Evolutionary conservation across 192 early-diverging fungal genomes (phyloP).

Genomic region (Chytriomyces confervae): DNA sequence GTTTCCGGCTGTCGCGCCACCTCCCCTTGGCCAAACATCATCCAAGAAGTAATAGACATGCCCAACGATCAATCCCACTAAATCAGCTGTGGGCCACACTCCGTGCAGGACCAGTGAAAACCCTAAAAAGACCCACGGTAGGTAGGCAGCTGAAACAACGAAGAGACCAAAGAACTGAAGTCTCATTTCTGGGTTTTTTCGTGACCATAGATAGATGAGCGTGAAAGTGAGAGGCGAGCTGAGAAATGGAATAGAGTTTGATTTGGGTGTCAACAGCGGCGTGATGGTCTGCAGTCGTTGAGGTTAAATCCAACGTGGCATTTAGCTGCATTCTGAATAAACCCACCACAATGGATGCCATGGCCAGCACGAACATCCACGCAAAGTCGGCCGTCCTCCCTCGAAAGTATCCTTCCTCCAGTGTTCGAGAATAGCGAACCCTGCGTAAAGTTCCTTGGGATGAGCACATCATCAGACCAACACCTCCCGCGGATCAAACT

Average conservation of each 20-base stretch:
- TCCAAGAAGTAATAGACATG: constrained; percentile 96
- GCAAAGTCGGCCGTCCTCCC: constrained; percentile 90
- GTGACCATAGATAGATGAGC: constrained; percentile 96
- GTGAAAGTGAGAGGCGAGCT: constrained; percentile 81
- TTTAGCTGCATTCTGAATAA: background rate
- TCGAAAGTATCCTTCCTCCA: constrained; percentile 94
- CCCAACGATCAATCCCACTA: constrained; percentile 84
- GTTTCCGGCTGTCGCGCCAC: constrained; percentile 8
- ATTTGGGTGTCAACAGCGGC: constrained; percentile 39
- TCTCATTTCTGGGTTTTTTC: constrained; percentile 86
- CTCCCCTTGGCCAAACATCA: constrained; percentile 84
- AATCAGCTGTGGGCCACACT: constrained; percentile 77
- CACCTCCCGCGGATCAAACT: background rate
- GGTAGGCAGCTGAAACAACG: constrained; percentile 86
- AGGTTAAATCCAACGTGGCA: background rate
- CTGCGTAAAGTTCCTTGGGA: constrained; percentile 42
- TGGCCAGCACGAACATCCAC: constrained; percentile 82
- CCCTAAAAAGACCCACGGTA: constrained; percentile 89
- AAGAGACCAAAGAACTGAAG: constrained; percentile 93
- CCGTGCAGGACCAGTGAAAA: constrained; percentile 83
- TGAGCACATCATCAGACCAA: background rate
- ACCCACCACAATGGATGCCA: constrained; percentile 61
- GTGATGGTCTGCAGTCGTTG: constrained; percentile 33
- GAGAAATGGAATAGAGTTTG: constrained; percentile 73
- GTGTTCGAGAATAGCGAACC: constrained; percentile 83